Evolutionary conservation across 2,329 filamentous ascomycete genomes (phyloP), one percentile per base, ranked within the genome.

Genomic region (Penicillium paneum): DNA sequence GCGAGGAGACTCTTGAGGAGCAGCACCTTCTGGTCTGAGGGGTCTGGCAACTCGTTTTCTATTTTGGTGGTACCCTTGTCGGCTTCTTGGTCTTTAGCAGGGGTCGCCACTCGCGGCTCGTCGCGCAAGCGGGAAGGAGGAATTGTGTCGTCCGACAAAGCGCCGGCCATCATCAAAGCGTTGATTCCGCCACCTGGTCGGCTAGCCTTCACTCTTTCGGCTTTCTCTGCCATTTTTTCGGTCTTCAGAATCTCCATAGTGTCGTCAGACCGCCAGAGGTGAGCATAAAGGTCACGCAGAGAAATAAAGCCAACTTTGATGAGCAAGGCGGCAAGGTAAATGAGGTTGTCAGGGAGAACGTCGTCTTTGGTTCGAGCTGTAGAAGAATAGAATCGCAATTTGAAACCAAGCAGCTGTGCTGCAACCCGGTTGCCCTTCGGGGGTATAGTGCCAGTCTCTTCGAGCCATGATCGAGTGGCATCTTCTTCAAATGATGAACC

Each of bases 221-320:
- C 86, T 46, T 94, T 83, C 67, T 91, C 90, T 64, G 88, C 86
- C 70, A 86, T 77, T 57, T 89, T 85, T 61, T 86, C 84, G 38
- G 84, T 81, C 59, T 84, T 86, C 48, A 96, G 78, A 7, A 78
- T 79, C 36, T 88, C 83, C 93, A 99, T 97, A 4, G 85, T 80
- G 31, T 90, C 86, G 61, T 97, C 94, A 0, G 82, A 77, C 8
- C 94, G 91, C 78, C 91, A 95, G 0, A 99, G 81, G 70, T 99
- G 94, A 15, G 91, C 87, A 70, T 96, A 97, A 1, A 99, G 78
- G 68, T 99, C 94, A 49, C 85, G 83, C 7, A 99, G 78, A 1
- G 94, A 97, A 56, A 99, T 90, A 71, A 99, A 99, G 1, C 94
- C 95, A 61, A 97, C 90, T 75, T 99, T 99, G 75, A 99, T 92